Conservation (phyloP, 768 basidiomycete species). For the Leccinum imitatum region DNA sequence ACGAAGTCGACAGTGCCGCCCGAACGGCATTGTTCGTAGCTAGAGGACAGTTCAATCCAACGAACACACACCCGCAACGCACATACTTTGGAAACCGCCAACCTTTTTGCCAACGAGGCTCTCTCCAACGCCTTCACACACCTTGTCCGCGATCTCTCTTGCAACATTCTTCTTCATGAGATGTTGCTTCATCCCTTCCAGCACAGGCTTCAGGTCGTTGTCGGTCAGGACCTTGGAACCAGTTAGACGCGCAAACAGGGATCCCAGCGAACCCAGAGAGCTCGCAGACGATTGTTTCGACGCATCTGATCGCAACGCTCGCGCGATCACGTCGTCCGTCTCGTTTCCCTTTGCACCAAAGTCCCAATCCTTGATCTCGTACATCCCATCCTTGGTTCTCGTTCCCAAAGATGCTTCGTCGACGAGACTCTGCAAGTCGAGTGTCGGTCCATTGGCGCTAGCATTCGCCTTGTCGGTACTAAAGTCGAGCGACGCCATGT, state of each 20-base stretch:
- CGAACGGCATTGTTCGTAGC: conserved; percentile 86
- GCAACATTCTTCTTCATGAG: conserved; percentile 99
- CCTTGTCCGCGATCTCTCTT: conserved; percentile 89
- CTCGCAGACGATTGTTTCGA: conserved; percentile 36
- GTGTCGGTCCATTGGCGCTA: conserved; percentile 32
- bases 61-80: not conserved
- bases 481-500: conserved; percentile 94
- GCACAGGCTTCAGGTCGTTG: conserved; percentile 80
- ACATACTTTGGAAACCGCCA: conserved; percentile 83
- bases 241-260: conserved; percentile 81
- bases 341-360: conserved; percentile 49
- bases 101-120: conserved; percentile 88
- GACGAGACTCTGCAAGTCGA: conserved; percentile 61
- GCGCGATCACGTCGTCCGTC: conserved; percentile 55
- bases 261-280: conserved; percentile 66
- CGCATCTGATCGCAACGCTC: conserved; percentile 50
- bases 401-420: conserved; percentile 76
- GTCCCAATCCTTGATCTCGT: conserved; percentile 85
- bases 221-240: conserved; percentile 82
- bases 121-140: conserved; percentile 93
- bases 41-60: conserved; percentile 32
- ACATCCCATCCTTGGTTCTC: conserved; percentile 68
- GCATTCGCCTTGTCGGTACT: conserved; percentile 56
- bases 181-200: conserved; percentile 96
- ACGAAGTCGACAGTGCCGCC: conserved; percentile 74